These are phyloP conservation scores for Cercospora beticola DNA, from an alignment of 2,329 filamentous ascomycete species.

Conservation along the genomic window DNA sequence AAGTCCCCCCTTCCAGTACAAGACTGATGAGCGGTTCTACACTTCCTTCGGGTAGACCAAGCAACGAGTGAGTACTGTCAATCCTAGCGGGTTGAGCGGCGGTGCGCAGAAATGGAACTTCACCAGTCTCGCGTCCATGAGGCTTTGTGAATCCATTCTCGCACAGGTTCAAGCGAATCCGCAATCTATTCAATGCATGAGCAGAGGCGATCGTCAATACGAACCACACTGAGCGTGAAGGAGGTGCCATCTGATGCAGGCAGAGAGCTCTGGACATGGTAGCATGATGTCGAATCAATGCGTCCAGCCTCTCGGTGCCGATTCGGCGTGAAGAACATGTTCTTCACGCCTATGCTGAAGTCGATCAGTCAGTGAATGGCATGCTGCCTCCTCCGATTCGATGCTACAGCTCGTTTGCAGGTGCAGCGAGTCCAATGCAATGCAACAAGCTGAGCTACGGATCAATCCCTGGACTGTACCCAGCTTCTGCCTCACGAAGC, in stretches of 20 bases:
- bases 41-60: background rate
- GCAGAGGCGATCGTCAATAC: background rate
- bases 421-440: background rate
- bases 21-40: background rate
- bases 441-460: background rate
- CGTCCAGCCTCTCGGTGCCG: background rate
- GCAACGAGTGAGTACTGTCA: background rate
- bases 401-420: background rate
- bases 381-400: background rate
- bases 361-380: background rate
- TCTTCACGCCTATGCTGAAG: background rate
- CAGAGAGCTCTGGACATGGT: background rate
- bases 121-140: background rate
- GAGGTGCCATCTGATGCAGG: background rate
- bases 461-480: background rate
- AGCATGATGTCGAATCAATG: background rate
- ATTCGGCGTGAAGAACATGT: background rate
- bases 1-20: background rate
- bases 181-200: background rate
- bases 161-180: background rate
- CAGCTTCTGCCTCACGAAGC: background rate
- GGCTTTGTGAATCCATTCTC: background rate
- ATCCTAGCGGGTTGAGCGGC: background rate
- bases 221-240: background rate
- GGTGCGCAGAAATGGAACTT: background rate